phyloP scores from a whole-genome alignment of 2,329 filamentous ascomycete species.

The Lasiodiplodia sp. region DNA sequence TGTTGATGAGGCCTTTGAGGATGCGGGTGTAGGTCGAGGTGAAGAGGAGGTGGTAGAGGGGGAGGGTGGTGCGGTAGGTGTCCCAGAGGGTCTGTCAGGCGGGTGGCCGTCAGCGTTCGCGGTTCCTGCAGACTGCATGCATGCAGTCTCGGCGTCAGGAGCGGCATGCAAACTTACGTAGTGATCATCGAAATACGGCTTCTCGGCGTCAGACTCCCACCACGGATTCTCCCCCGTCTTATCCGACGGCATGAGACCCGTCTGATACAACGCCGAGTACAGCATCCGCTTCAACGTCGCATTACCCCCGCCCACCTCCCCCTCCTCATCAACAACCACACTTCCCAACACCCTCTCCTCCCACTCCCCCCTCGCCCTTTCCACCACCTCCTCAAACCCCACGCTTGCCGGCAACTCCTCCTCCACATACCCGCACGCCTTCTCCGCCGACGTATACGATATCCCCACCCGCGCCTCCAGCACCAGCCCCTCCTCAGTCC shows the following conservation, averaged over 20 bases:
- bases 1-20: slow-evolving; percentile 34
- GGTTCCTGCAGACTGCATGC: too few species aligned
- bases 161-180: slow-evolving; percentile 35
- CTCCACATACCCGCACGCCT: slow-evolving; percentile 72
- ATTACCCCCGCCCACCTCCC: neutral
- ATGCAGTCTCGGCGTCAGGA: slow-evolving; percentile 11
- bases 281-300: slow-evolving; percentile 38
- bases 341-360: slow-evolving; percentile 65
- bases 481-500: slow-evolving; percentile 41
- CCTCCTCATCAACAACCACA: slow-evolving; percentile 43
- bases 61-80: slow-evolving; percentile 31
- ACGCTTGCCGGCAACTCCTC: slow-evolving; percentile 52
- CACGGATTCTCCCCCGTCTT: slow-evolving; percentile 54
- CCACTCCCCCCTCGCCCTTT: slow-evolving; percentile 54
- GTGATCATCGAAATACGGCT: slow-evolving; percentile 52
- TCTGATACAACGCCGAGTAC: slow-evolving; percentile 44
- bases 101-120: neutral
- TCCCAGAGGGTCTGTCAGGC: slow-evolving; percentile 25
- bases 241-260: slow-evolving; percentile 50
- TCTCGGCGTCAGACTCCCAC: slow-evolving; percentile 45
- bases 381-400: slow-evolving; percentile 51
- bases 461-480: slow-evolving; percentile 66
- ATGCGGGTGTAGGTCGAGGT: slow-evolving; percentile 31
- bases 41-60: slow-evolving; percentile 33
- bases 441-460: slow-evolving; percentile 69